Percentiles rank a stretch among this genome's conserved stretches.
phyloP scores from a whole-genome alignment of 2,329 filamentous ascomycete genomes.

The Raffaelea deltoideospora region DNA sequence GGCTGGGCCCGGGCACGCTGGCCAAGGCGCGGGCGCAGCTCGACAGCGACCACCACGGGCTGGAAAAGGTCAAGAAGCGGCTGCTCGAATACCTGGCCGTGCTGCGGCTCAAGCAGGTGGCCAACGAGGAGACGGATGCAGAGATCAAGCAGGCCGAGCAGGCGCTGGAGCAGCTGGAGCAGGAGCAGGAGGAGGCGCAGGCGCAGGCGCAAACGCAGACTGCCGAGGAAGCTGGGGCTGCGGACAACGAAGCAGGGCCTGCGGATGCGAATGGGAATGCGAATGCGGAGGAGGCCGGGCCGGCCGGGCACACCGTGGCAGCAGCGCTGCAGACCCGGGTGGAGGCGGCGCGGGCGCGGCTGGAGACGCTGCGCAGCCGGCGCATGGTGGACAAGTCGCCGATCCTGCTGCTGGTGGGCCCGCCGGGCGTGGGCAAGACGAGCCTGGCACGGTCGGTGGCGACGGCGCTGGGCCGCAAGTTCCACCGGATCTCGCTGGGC shows the following conservation, averaged over 20 bases:
- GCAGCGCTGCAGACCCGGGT: background rate
- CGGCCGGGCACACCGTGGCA: background rate
- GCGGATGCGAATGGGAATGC: background rate
- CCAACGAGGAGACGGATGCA: conserved; percentile 68
- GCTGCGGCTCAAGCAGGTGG: conserved; percentile 82
- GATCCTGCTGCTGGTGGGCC: conserved; percentile 83
- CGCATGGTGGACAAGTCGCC: conserved; percentile 89
- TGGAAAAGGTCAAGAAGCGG: conserved; percentile 95
- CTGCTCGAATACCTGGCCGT: conserved; percentile 91
- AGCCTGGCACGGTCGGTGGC: conserved; percentile 88
- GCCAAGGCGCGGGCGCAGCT: conserved; percentile 72
- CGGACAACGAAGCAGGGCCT: no score
- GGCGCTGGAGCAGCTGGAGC: conserved; percentile 30
- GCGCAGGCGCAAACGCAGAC: conserved; percentile 29
- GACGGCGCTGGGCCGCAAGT: conserved; percentile 81
- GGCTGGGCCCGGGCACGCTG: conserved; percentile 68
- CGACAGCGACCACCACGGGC: conserved; percentile 88
- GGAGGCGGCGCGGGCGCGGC: conserved; percentile 5
- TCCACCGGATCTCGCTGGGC: conserved; percentile 91
- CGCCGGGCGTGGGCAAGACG: conserved; percentile 91
- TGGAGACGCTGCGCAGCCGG: conserved; percentile 65
- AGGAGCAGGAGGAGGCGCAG: conserved; percentile 25
- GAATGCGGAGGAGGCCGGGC: background rate
- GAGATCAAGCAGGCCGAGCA: conserved; percentile 57
- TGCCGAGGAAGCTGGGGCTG: background rate